Conservation (phyloP, 176 grass and related monocot species). For the Lolium rigidum region DNA sequence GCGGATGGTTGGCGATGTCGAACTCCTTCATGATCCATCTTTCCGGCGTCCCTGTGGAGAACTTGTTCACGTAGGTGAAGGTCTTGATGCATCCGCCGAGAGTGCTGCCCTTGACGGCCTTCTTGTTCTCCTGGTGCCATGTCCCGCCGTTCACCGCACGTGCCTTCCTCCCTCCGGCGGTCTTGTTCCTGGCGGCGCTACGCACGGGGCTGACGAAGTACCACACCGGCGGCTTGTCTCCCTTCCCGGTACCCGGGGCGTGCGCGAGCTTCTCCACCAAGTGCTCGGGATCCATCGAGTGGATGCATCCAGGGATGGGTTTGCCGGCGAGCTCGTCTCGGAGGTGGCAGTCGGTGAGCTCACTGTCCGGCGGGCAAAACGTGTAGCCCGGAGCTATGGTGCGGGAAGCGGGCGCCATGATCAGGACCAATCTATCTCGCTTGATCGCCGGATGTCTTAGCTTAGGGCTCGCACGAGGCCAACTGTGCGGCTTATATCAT, state of each 20-base stretch:
- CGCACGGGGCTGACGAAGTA: slow-evolving; percentile 2
- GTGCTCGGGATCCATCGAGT: not conserved
- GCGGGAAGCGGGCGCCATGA: too few species aligned
- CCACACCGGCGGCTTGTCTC: not conserved
- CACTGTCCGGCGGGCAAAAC: not conserved
- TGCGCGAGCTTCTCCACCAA: not conserved
- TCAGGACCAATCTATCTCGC: too few species aligned
- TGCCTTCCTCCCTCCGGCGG: not conserved
- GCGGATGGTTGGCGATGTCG: not conserved
- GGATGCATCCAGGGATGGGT: not conserved
- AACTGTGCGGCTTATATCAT: too few species aligned
- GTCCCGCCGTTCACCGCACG: not conserved
- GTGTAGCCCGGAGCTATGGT: not conserved
- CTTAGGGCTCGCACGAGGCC: too few species aligned
- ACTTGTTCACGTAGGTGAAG: not conserved
- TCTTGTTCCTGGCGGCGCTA: not conserved
- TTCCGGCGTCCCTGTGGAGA: not conserved
- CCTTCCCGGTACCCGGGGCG: not conserved
- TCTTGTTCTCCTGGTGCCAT: not conserved
- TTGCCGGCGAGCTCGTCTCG: not conserved
- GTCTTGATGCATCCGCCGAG: not conserved
- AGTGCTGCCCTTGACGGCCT: not conserved
- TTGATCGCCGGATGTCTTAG: too few species aligned
- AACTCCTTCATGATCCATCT: slow-evolving; percentile 18
- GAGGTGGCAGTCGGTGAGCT: not conserved